Evolutionary conservation across 495 filamentous ascomycete species (phyloP).

Genomic region (Talaromyces borbonicus): DNA sequence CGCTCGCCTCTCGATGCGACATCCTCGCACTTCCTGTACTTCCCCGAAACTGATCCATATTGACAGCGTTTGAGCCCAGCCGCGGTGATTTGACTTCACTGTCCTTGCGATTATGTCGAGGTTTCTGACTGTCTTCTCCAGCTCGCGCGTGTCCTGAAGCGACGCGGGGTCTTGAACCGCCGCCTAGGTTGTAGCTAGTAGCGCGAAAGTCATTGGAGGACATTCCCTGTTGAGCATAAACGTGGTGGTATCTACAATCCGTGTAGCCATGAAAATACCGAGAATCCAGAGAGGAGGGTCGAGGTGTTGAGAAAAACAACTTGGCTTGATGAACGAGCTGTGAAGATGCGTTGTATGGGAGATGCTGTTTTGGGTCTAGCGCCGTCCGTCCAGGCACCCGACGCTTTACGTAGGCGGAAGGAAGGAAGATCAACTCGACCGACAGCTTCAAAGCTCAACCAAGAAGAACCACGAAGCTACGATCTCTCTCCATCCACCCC

Average conservation of each 20-base stretch:
- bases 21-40: slow-evolving; percentile 28
- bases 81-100: slow-evolving; percentile 2
- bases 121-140: slow-evolving; percentile 15
- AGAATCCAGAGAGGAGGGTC: no score
- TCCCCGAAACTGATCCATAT: slow-evolving; percentile 26
- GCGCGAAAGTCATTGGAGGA: slow-evolving; percentile 35
- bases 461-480: no score
- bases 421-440: not conserved
- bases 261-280: not conserved
- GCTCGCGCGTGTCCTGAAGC: slow-evolving; percentile 37
- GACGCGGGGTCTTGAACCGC: slow-evolving; percentile 35
- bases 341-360: not conserved
- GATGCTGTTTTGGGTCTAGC: slow-evolving; percentile 8
- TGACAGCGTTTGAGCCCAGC: slow-evolving; percentile 10
- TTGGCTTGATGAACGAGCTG: no score
- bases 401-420: slow-evolving; percentile 7
- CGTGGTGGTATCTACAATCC: not conserved
- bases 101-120: slow-evolving; percentile 19
- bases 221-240: slow-evolving; percentile 16
- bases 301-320: no score
- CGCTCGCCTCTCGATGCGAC: slow-evolving; percentile 24
- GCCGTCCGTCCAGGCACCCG: slow-evolving; percentile 9
- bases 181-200: slow-evolving; percentile 28
- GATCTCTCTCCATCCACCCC: not conserved
- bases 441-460: slow-evolving; percentile 7